Percentiles rank a stretch among this genome's conserved stretches.
phyloP scores from a whole-genome alignment of 2,329 filamentous ascomycete species.

The Scedosporium boydii region DNA sequence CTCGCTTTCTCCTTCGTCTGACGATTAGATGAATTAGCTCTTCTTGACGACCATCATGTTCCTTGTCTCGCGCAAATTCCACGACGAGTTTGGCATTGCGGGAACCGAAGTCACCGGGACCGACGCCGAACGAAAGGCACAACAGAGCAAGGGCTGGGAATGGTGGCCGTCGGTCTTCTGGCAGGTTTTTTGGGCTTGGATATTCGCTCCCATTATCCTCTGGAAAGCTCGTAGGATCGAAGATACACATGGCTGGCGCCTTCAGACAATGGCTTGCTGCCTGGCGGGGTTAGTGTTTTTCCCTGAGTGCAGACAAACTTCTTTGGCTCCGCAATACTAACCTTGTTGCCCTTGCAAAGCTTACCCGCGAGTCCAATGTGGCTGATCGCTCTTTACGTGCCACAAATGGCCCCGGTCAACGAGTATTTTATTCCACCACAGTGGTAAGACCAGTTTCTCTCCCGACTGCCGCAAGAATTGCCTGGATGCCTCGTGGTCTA shows the following conservation, averaged over 20 bases:
- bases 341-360: conserved; percentile 20
- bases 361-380: conserved; percentile 59
- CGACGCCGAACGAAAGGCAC: conserved; percentile 35
- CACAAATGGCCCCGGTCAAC: conserved; percentile 42
- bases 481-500: background rate
- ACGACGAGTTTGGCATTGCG: conserved; percentile 48
- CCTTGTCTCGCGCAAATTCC: conserved; percentile 56
- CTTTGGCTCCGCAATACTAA: background rate
- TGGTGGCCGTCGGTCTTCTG: conserved; percentile 59
- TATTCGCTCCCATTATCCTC: conserved; percentile 51
- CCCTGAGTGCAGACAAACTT: background rate
- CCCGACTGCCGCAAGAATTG: background rate
- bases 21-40: conserved; percentile 31
- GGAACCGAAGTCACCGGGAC: conserved; percentile 52
- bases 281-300: conserved; percentile 29
- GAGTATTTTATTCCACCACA: conserved; percentile 48
- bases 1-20: conserved; percentile 2
- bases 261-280: conserved; percentile 48
- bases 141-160: conserved; percentile 49
- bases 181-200: conserved; percentile 55
- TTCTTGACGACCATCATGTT: conserved; percentile 50
- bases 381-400: conserved; percentile 48
- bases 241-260: conserved; percentile 57
- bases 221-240: conserved; percentile 51
- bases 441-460: conserved; percentile 35